Base-by-base conservation (phyloP, 306 rosid species). In the Prunus padus region DNA sequence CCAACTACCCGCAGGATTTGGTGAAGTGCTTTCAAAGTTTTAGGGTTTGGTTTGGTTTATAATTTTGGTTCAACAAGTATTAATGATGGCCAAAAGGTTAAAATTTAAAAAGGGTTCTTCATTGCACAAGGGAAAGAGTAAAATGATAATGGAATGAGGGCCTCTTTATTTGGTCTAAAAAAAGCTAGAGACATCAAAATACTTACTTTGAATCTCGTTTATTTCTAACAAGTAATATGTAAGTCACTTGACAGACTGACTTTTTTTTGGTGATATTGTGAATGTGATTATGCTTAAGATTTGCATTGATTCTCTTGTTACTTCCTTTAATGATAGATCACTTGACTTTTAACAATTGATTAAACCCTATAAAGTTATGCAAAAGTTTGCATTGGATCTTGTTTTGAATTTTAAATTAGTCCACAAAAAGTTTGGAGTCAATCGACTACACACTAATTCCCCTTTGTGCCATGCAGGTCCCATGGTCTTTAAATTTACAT, bases 381-480 rank as follows among this genome's bases (percentile, higher is more conserved):
- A 74, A 76, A 55, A 83, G 66, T 71, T 80, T 72, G 85, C 87
- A 45, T 76, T 57, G 88, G 86, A 83, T 86, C 81, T 77, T 63
- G 61, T 59, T 77, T 71, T 73, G 60, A 40, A 69, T 72, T 75
- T 78, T 64, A 33, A 78, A 60, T 69, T 64, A 42, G 26, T 75
- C 19, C 73, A 66, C 42, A 30, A 47, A 52, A 37, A 51, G 52
- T 50, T 9, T 77, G 57, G 60, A 65, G 74, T 79, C 82, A 71
- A 62, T 45, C 72, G 31, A 79, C 77, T 71, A 70, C 75, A 62
- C 61, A 55, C 80, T 68, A 66, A 66, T 73, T 74, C 51, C 81
- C 73, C 82, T 78, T 52, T 25, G 71, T 64, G 25, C 19, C 44
- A 44, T 25, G 55, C 56, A 22, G 44, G 66, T 56, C 54, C 76